These are phyloP conservation scores for Canna indica DNA, from an alignment of 176 grass and related monocot species.

Conservation along the genomic window DNA sequence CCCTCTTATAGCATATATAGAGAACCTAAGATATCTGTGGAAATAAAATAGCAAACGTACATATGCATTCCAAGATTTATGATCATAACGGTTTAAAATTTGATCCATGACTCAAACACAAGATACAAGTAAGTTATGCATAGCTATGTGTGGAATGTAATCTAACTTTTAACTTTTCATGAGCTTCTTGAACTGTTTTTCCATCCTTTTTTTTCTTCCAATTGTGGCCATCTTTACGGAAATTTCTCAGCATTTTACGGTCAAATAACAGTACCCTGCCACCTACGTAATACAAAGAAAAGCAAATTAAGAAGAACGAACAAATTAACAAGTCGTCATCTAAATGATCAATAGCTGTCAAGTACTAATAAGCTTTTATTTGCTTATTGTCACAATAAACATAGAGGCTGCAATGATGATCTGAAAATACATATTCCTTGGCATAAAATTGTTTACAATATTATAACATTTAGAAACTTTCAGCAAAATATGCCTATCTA, in stretches of 20 bases:
- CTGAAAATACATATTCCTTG: too few relatives aligned
- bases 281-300: slow-evolving; percentile 23
- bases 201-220: slow-evolving; percentile 99
- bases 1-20: too few relatives aligned
- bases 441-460: too few relatives aligned
- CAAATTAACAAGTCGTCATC: neutral
- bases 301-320: slow-evolving; percentile 8
- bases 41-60: too few relatives aligned
- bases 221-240: slow-evolving; percentile 87
- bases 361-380: neutral
- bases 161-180: slow-evolving; percentile 89
- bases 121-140: neutral
- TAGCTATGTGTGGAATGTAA: slow-evolving; percentile 16
- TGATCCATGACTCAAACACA: neutral
- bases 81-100: neutral
- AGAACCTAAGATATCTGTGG: too few relatives aligned
- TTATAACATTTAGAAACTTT: too few relatives aligned
- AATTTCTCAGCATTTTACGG: slow-evolving; percentile 85
- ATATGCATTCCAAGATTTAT: too few relatives aligned
- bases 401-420: too few relatives aligned
- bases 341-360: neutral
- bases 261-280: slow-evolving; percentile 81
- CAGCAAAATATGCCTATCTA: neutral
- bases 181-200: slow-evolving; percentile 95
- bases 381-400: neutral